These are phyloP conservation scores for Irpex sp. DNA, from an alignment of 1,284 basidiomycete species.

Conservation along the genomic window DNA sequence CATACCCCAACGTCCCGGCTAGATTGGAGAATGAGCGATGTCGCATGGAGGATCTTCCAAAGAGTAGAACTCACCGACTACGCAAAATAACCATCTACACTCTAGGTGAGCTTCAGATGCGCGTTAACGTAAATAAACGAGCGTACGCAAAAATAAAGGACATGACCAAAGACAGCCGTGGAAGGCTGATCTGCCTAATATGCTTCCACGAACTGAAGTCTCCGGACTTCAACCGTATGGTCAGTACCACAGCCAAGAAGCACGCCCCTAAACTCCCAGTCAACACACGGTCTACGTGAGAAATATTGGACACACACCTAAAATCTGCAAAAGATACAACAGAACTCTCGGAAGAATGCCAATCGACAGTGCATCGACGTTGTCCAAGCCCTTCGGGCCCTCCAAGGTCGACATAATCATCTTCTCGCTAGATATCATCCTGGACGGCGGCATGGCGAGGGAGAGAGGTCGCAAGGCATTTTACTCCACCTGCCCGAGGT, in stretches of 20 bases:
- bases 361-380: neutral
- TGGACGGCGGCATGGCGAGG: neutral
- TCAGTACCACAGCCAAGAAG: slow-evolving; percentile 26
- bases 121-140: neutral
- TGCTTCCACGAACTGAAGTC: slow-evolving; percentile 22
- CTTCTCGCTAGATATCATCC: neutral
- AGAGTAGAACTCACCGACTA: slow-evolving; percentile 26
- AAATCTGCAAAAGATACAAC: slow-evolving; percentile 8
- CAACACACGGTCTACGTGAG: neutral
- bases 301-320: slow-evolving; percentile 18
- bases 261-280: slow-evolving; percentile 24
- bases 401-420: neutral
- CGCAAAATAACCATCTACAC: slow-evolving; percentile 30
- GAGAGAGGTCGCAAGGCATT: neutral
- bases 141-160: slow-evolving; percentile 30
- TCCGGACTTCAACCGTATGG: slow-evolving; percentile 22
- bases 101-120: slow-evolving; percentile 1
- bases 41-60: neutral
- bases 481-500: neutral
- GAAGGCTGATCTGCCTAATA: slow-evolving; percentile 20
- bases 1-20: slow-evolving; percentile 34
- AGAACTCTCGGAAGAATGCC: neutral
- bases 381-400: neutral
- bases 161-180: slow-evolving; percentile 26
- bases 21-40: slow-evolving; percentile 2